Base-by-base conservation (phyloP, 2,329 filamentous ascomycete species). In the Aspergillus brasiliensis region DNA sequence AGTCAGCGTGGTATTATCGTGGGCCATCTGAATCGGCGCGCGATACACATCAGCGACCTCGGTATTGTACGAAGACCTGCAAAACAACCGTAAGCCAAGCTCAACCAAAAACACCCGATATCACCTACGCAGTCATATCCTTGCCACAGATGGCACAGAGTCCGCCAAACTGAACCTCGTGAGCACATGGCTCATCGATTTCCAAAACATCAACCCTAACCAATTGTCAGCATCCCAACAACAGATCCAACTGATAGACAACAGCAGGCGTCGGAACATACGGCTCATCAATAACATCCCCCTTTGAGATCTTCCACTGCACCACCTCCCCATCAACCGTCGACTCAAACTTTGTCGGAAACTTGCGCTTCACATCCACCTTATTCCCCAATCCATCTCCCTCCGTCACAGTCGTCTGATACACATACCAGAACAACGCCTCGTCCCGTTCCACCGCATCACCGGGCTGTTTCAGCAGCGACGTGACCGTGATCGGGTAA, bases 401-500 rank as follows among this genome's bases (percentile, higher is more conserved):
- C 73, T 88, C 84, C 47, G 80, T 89, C 72, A 88, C 83, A 28
- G 82, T 88, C 77, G 89, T 93, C 70, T 88, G 88, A 80, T 93
- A 99, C 63, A 88, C 88, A 83, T 97, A 99, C 75, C 91, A 87
- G 74, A 99, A 88, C 58, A 98, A 83, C 57, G 87, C 84, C 70
- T 92, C 90, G 71, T 91, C 83, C 76, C 90, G 90, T 70, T 86
- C 84, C 71, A 99, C 85, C 63, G 84, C 73, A 69, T 97, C 91
- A 76, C 91, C 90, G 19, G 86, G 85, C 66, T 83, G 80, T 77
- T 92, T 92, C 67, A 94, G 85, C 62, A 98, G 84, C 76, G 91
- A 90, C 69, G 88, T 92, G 77, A 99, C 89, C 68, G 90, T 96
- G 78, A 98, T 93, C 70, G 95, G 95, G 78, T 98, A 99, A 77